Evolutionary conservation across 805 yeast genomes (phyloP), one percentile per base, ranked within the genome.

Genomic region (Metschnikowia arizonensis): DNA sequence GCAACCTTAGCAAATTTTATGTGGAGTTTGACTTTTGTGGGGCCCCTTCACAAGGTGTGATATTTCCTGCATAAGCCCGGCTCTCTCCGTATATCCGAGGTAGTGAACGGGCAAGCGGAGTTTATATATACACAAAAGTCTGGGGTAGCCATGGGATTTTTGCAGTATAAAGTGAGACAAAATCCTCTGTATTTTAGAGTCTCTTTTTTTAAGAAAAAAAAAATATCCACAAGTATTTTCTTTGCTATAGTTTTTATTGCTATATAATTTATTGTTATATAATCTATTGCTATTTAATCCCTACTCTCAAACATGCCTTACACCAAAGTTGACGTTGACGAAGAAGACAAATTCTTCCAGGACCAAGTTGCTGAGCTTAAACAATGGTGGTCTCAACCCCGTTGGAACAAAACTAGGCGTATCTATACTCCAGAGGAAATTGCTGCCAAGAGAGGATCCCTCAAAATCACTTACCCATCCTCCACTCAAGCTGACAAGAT

Each of bases 321-420:
- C 74, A 69, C 85, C 35, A 66, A 73, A 55, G 78, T 83, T 48
- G 74, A 81, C 62, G 56, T 80, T 34, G 70, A 78, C 55, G 72
- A 73, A 53, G 93, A 85, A 68, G 87, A 85, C 60, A 65, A 63
- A 49, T 72, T 68, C 58, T 85, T 73, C 77, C 80, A 82, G 59
- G 65, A 73, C 36, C 89, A 88, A 62, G 84, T 88, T 47, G 74
- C 76, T 30, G 86, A 81, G 32, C 82, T 91, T 61, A 79, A 83
- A 53, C 61, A 80, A 61, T 91, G 98, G 98, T 91, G 98, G 98
- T 60, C 85, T 7, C 78, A 83, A 62, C 95, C 97, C 52, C 85
- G 98, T 65, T 91, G 97, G 97, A 72, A 67, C 47, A 79, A 83
- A 58, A 86, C 95, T 56, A 88, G 83, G 71, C 83, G 99, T 63